These are phyloP conservation scores for Yamadazyma triangularis DNA, from an alignment of 1,139 yeast genomes.

Conservation along the genomic window DNA sequence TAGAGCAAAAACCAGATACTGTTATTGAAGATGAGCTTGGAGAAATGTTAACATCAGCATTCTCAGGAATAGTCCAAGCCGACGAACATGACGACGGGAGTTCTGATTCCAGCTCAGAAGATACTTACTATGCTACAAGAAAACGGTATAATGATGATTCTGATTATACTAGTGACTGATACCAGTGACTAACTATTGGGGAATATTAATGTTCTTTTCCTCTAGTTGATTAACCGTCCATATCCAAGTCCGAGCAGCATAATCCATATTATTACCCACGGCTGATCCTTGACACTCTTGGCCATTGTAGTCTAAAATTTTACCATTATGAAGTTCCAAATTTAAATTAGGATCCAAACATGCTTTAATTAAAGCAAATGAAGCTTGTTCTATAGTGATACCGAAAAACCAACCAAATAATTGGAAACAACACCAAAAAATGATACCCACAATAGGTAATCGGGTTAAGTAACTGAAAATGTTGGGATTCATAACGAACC, in stretches of 20 bases:
- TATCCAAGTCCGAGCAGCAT: slow-evolving; percentile 74
- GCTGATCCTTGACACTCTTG: slow-evolving; percentile 49
- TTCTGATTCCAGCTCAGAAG: no score
- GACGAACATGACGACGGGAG: no score
- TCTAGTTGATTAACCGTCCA: slow-evolving; percentile 70
- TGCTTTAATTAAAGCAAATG: slow-evolving; percentile 60
- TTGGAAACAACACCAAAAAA: slow-evolving; percentile 68
- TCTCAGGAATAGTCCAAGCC: no score
- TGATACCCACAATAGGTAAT: slow-evolving; percentile 67
- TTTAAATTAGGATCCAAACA: slow-evolving; percentile 54
- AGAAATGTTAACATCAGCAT: no score
- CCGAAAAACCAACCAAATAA: slow-evolving; percentile 67
- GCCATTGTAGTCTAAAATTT: slow-evolving; percentile 62
- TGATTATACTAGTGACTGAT: no score
- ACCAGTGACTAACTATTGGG: slow-evolving; percentile 5
- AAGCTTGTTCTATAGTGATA: slow-evolving; percentile 67
- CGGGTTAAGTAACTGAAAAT: slow-evolving; percentile 72
- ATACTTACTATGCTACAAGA: no score
- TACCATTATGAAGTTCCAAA: slow-evolving; percentile 59
- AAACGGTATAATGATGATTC: no score
- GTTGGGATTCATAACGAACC: slow-evolving; percentile 77
- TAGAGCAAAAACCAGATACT: no score
- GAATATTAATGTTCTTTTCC: slow-evolving; percentile 36
- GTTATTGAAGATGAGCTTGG: no score
- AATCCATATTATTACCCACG: slow-evolving; percentile 55